Percentiles rank a stretch among this genome's conserved stretches.
phyloP scores from a whole-genome alignment of 1,139 yeast genomes.

The Hansenula sp. region DNA sequence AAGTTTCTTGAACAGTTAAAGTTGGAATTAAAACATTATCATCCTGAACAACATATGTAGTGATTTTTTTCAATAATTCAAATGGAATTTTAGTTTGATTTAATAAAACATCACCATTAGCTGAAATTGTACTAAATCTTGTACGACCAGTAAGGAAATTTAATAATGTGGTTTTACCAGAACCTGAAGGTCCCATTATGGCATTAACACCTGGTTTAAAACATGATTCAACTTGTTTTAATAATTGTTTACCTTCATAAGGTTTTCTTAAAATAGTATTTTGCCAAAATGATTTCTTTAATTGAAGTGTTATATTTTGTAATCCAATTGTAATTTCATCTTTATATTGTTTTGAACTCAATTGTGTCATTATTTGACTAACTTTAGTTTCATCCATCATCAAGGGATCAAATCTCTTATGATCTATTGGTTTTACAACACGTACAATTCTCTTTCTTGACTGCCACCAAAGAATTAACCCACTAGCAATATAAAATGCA shows the following conservation, averaged over 20 bases:
- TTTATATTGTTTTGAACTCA: background rate
- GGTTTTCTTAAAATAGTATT: conserved; percentile 1
- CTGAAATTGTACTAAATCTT: conserved; percentile 34
- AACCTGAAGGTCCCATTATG: conserved; percentile 84
- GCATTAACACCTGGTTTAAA: conserved; percentile 70
- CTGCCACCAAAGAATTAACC: conserved; percentile 5
- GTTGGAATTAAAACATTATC: conserved; percentile 68
- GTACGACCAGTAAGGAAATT: conserved; percentile 64
- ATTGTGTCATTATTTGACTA: background rate
- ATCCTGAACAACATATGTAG: conserved; percentile 77
- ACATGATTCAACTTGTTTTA: conserved; percentile 48
- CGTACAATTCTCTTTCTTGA: conserved; percentile 5
- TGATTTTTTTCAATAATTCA: conserved; percentile 43
- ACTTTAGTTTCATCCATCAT: background rate
- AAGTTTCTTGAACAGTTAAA: conserved; percentile 72
- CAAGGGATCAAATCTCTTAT: background rate
- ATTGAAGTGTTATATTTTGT: conserved; percentile 1
- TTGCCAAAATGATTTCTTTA: conserved; percentile 11
- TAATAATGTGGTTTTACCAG: conserved; percentile 72
- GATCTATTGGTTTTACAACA: conserved; percentile 10
- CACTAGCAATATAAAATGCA: conserved; percentile 47
- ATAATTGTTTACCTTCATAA: conserved; percentile 28
- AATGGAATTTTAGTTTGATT: conserved; percentile 39
- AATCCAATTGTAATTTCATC: background rate
- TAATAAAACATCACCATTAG: conserved; percentile 36